phyloP scores from a whole-genome alignment of 2,329 filamentous ascomycete genomes.

The Microdochium trichocladiopsis region DNA sequence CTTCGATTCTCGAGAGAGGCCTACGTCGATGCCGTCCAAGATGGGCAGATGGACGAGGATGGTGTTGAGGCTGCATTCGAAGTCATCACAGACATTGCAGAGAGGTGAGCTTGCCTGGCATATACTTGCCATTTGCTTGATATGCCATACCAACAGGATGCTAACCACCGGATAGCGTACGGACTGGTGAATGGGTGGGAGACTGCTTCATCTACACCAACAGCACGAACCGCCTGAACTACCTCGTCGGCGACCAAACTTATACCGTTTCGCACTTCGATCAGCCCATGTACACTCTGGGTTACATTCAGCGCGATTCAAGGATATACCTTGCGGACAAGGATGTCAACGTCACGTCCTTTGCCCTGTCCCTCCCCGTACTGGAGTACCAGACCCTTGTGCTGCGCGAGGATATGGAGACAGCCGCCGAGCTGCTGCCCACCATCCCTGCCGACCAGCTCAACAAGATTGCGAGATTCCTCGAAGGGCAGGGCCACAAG shows the following conservation, averaged over 20 bases:
- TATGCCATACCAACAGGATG: neutral
- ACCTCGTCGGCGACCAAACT: conserved; percentile 94
- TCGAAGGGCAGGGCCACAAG: conserved; percentile 96
- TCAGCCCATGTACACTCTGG: conserved; percentile 87
- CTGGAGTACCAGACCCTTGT: conserved; percentile 97
- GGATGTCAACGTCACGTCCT: conserved; percentile 87
- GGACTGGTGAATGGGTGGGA: conserved; percentile 94
- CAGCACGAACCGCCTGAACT: conserved; percentile 92
- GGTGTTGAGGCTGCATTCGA: conserved; percentile 95
- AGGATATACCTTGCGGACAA: conserved; percentile 93
- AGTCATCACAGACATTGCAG: conserved; percentile 90
- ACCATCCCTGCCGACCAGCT: conserved; percentile 88
- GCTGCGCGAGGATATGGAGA: conserved; percentile 86
- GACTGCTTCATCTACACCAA: conserved; percentile 99
- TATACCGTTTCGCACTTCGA: conserved; percentile 98
- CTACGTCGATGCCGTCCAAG: conserved; percentile 76
- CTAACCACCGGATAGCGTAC: conserved; percentile 51
- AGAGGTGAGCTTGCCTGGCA: conserved; percentile 50
- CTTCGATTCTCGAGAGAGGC: conserved; percentile 85
- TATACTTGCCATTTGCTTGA: neutral
- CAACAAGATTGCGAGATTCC: conserved; percentile 96
- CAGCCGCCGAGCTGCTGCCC: conserved; percentile 75
- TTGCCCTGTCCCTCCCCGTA: conserved; percentile 82
- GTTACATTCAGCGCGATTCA: conserved; percentile 93
- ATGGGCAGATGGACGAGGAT: conserved; percentile 72